These are phyloP conservation scores for Penicillium mononematosum DNA, from an alignment of 495 filamentous ascomycete genomes.

Conservation along the genomic window DNA sequence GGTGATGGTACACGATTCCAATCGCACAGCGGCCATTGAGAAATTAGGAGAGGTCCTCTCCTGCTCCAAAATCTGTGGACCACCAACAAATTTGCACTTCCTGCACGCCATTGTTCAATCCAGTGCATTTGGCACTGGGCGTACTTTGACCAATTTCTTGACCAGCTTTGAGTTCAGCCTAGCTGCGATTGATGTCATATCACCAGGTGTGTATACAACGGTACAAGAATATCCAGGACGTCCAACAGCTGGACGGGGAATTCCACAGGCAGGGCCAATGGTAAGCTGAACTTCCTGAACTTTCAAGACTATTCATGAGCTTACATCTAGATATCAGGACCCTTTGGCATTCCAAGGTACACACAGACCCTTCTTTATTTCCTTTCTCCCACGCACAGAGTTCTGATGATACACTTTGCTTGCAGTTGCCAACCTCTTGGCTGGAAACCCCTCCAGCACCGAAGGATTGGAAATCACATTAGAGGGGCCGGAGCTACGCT, in stretches of 20 bases:
- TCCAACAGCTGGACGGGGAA: slow-evolving; percentile 49
- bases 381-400: not conserved
- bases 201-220: slow-evolving; percentile 54
- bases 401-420: not conserved
- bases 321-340: slow-evolving; percentile 29
- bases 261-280: slow-evolving; percentile 55
- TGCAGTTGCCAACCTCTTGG: slow-evolving; percentile 55
- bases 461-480: slow-evolving; percentile 61
- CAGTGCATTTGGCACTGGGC: slow-evolving; percentile 44
- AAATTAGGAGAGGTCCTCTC: slow-evolving; percentile 43
- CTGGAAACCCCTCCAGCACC: slow-evolving; percentile 50
- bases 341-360: slow-evolving; percentile 43
- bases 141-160: slow-evolving; percentile 56
- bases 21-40: slow-evolving; percentile 42
- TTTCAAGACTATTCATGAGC: not conserved
- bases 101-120: slow-evolving; percentile 44
- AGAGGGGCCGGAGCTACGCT: slow-evolving; percentile 56
- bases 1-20: slow-evolving; percentile 52
- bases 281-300: not conserved
- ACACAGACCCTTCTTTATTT: not conserved
- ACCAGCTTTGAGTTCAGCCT: slow-evolving; percentile 49
- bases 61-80: slow-evolving; percentile 49
- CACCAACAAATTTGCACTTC: slow-evolving; percentile 58
- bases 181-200: slow-evolving; percentile 56
- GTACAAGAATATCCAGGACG: slow-evolving; percentile 58